These are phyloP conservation scores for Avena atlantica DNA, from an alignment of 176 grass and related monocot genomes.

Conservation along the genomic window DNA sequence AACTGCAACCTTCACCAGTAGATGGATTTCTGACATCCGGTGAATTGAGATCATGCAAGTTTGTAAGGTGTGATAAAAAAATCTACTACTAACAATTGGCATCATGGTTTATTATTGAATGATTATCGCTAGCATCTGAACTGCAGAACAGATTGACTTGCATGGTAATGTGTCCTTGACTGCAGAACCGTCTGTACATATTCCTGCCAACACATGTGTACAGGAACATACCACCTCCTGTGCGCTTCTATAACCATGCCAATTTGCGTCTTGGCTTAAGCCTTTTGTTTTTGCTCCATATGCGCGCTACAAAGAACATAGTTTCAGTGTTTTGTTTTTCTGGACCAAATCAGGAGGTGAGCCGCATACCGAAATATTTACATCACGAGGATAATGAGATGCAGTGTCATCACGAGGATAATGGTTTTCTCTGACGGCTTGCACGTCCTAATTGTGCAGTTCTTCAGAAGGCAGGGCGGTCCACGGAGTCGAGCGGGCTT, in stretches of 20 bases:
- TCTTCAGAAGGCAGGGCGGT: conserved; percentile 38
- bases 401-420: background rate
- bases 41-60: background rate
- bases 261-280: background rate
- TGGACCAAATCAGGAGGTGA: background rate
- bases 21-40: background rate
- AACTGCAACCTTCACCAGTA: background rate
- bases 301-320: background rate
- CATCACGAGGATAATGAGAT: background rate
- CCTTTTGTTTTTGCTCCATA: background rate
- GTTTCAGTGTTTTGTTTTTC: background rate
- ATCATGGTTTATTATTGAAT: conserved; percentile 25
- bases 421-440: conserved; percentile 4
- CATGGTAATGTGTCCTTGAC: background rate
- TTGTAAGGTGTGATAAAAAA: background rate
- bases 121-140: background rate
- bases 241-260: background rate
- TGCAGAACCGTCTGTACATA: background rate
- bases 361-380: background rate
- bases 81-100: background rate
- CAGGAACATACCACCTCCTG: background rate
- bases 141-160: background rate
- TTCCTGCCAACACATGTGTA: background rate
- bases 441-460: conserved; percentile 25
- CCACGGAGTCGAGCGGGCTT: conserved; percentile 28